A percentile compares a stretch with the other conserved stretches of the same genome.
These are phyloP conservation scores for Chalciporus piperatus DNA, from an alignment of 768 basidiomycete genomes.

Conservation along the genomic window DNA sequence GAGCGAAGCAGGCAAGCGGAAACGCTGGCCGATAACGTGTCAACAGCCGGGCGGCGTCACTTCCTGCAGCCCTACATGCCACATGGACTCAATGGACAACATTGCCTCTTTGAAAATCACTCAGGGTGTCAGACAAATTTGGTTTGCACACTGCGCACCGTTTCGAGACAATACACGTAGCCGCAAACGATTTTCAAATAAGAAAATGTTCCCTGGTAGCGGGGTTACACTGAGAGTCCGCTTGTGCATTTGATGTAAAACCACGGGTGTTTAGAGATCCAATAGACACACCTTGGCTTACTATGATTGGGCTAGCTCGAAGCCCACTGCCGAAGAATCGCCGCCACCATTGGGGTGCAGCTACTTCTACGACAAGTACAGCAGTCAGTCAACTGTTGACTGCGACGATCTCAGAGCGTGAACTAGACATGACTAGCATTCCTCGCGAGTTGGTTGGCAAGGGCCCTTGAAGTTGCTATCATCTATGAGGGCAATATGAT, in stretches of 20 bases:
- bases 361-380: not conserved
- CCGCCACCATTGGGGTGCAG: no score
- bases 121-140: slow-evolving; percentile 9
- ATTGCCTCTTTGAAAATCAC: slow-evolving; percentile 6
- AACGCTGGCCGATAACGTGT: slow-evolving; percentile 18
- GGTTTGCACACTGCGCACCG: slow-evolving; percentile 14
- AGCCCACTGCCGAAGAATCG: not conserved
- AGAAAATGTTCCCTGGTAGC: slow-evolving; percentile 5
- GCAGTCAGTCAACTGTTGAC: not conserved
- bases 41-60: slow-evolving; percentile 6
- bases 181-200: slow-evolving; percentile 20
- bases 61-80: slow-evolving; percentile 11
- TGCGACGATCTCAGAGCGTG: not conserved
- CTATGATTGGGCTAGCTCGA: not conserved
- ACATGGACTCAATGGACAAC: slow-evolving; percentile 11
- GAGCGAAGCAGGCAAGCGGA: not conserved
- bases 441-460: not conserved
- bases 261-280: slow-evolving; percentile 6
- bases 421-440: not conserved
- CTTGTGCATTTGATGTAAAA: slow-evolving; percentile 12
- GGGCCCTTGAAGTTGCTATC: no score
- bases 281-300: slow-evolving; percentile 8
- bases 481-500: no score
- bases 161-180: slow-evolving; percentile 1
- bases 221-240: not conserved